Evolutionary conservation across 768 basidiomycete genomes (phyloP).

Genomic region (Strobilomyces echinocephalus): DNA sequence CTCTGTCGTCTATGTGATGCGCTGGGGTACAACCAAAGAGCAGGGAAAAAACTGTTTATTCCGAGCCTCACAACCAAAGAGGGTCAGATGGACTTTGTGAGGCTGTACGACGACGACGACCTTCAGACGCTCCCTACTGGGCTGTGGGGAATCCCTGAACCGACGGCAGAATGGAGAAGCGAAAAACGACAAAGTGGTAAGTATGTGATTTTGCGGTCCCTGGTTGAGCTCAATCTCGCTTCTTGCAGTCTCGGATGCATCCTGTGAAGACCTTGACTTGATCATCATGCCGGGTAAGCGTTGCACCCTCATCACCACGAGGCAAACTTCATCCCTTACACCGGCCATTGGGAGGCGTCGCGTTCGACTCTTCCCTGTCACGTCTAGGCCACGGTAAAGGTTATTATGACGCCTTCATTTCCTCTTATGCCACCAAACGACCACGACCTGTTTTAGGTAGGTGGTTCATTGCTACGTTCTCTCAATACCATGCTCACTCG

Average conservation of each 20-base stretch:
- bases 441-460: constrained; percentile 60
- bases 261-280: constrained; percentile 48
- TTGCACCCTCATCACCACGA: constrained; percentile 6
- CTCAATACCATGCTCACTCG: constrained; percentile 12
- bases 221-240: not conserved
- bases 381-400: constrained; percentile 82
- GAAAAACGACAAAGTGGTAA: constrained; percentile 44
- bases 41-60: constrained; percentile 66
- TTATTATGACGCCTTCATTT: constrained; percentile 74
- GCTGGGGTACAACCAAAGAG: not conserved
- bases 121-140: constrained; percentile 53
- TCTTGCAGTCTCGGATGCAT: constrained; percentile 28
- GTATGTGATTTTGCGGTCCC: constrained; percentile 29
- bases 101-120: constrained; percentile 56
- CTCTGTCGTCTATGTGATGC: not conserved
- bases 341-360: constrained; percentile 48
- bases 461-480: constrained; percentile 35
- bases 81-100: constrained; percentile 60
- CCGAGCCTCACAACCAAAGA: constrained; percentile 53
- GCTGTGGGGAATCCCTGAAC: constrained; percentile 75
- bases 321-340: constrained; percentile 7
- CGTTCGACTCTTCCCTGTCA: constrained; percentile 63
- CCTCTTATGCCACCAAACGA: constrained; percentile 45
- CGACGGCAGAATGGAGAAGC: constrained; percentile 41
- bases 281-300: constrained; percentile 62